Conservation (phyloP, 2,329 filamentous ascomycete species). For the Penicillium thymicola region DNA sequence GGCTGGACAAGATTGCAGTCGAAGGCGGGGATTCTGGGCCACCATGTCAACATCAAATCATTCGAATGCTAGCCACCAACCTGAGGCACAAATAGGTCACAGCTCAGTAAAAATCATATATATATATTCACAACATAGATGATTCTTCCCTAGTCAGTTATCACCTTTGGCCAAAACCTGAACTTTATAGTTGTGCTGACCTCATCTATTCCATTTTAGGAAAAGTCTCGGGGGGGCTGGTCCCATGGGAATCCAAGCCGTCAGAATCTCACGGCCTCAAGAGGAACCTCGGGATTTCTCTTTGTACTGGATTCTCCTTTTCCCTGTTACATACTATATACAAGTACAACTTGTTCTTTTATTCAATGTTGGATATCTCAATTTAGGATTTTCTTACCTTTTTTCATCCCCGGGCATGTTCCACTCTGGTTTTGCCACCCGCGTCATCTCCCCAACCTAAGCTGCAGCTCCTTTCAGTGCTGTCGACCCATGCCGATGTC, state of each 20-base stretch:
- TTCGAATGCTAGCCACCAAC: no score
- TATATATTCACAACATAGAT: no score
- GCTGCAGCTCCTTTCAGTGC: conserved; percentile 10
- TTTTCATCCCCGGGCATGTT: conserved; percentile 7
- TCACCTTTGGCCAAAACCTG: not conserved
- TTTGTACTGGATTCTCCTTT: not conserved
- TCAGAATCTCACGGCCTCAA: not conserved
- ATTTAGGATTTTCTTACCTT: not conserved
- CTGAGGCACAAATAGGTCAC: no score
- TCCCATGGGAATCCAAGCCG: not conserved
- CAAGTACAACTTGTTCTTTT: not conserved
- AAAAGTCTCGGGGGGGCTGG: not conserved
- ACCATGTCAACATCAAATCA: no score
- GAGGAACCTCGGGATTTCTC: not conserved
- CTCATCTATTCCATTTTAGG: conserved; percentile 2
- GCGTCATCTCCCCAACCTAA: conserved; percentile 17
- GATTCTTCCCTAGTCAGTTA: no score
- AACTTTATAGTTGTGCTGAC: conserved; percentile 2
- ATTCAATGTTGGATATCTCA: not conserved
- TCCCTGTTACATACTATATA: not conserved
- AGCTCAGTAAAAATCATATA: no score
- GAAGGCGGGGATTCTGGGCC: no score
- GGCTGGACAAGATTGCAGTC: no score
- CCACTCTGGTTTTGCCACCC: conserved; percentile 20
- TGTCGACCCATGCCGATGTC: conserved; percentile 15